A percentile compares a stretch with the other conserved stretches of the same genome.
phyloP scores from a whole-genome alignment of 2,329 filamentous ascomycete genomes.

The Talaromyces pinophilus region DNA sequence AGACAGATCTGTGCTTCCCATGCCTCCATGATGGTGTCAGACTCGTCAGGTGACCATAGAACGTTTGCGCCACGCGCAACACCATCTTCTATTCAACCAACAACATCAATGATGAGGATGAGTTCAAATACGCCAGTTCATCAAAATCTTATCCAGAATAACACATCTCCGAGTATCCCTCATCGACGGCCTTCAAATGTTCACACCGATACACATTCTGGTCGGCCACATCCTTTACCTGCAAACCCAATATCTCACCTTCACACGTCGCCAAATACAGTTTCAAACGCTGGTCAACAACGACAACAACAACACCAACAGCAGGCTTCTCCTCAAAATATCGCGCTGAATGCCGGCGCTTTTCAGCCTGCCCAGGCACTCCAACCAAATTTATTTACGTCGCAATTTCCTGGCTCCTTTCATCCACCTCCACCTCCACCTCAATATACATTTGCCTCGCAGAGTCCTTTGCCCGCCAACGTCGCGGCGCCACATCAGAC shows the following conservation, averaged over 20 bases:
- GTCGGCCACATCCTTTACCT: background rate
- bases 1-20: constrained; percentile 21
- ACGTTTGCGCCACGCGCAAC: background rate
- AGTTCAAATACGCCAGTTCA: background rate
- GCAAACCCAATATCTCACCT: background rate
- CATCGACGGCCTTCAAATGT: background rate
- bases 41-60: background rate
- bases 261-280: constrained; percentile 5
- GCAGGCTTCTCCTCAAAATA: background rate
- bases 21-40: background rate
- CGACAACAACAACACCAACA: background rate
- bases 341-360: background rate
- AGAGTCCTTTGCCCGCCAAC: background rate
- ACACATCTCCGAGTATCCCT: background rate
- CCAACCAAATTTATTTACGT: background rate
- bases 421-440: constrained; percentile 1
- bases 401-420: background rate
- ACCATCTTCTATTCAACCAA: background rate
- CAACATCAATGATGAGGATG: background rate
- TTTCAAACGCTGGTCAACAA: constrained; percentile 2
- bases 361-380: background rate
- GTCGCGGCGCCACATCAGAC: background rate
- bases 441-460: background rate
- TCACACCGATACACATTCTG: background rate
- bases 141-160: background rate